Evolutionary conservation across 176 grass and related monocot genomes (phyloP), one percentile per base, ranked within the genome.

Genomic region (Elaeis guineensis): DNA sequence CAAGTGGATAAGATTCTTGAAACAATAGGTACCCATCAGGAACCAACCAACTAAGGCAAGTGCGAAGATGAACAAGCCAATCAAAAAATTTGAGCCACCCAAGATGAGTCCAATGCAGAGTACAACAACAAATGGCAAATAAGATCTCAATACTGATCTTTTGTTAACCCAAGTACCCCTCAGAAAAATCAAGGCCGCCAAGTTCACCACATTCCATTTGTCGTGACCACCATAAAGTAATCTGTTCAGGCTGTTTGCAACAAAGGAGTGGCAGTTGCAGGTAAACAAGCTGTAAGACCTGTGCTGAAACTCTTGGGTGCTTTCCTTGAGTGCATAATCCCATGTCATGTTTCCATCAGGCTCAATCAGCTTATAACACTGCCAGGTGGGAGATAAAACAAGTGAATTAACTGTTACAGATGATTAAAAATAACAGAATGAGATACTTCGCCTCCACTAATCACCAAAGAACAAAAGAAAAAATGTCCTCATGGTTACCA

Each of bases 251-350:
- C 80, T 91, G 62, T 97, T 91, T 7, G 57, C 87, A 0, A 97
- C 92, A 6, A 97, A 97, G 61, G 92, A 97, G 70, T 97, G 92
- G 19, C 92, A 97, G 25, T 97, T 97, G 80, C 92, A 97, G 55
- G 87, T 91, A 71, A 97, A 91, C 9, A 97, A 66, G 63, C 79
- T 97, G 72, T 97, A 97, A 48, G 63, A 82, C 69, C 81, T 85
- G 81, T 85, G 77, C 54, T 97, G 92, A 66, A 88, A 97, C 66
- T 85, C 87, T 49, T 78, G 87, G 0, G 83, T 90, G 17, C 92
- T 61, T 83, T 83, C 80, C 75, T 52, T 82, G 51, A 97, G 62
- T 9, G 70, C 59, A 3, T 72, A 84, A 1, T 97, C 92, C 92
- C 92, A 97, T 48, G 69, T 67, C 19, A 70, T 57, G 29, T 75